A percentile compares a stretch with the other conserved stretches of the same genome.
phyloP scores from a whole-genome alignment of 2,329 filamentous ascomycete species.

The Aspergillus calidoustus region DNA sequence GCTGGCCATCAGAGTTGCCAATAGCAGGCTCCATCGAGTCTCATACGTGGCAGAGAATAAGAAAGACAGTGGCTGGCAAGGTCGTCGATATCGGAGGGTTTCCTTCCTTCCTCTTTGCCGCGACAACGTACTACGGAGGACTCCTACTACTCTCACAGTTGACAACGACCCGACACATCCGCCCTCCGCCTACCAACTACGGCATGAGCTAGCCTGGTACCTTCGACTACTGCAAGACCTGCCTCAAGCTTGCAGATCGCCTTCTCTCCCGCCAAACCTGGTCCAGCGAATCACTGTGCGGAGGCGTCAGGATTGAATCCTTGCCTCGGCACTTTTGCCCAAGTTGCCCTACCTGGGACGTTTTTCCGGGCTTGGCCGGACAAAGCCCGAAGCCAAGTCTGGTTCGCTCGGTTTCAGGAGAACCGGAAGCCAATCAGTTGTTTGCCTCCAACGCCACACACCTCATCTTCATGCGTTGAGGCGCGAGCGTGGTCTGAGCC shows the following conservation, averaged over 20 bases:
- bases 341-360: constrained; percentile 22
- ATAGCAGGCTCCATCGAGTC: constrained; percentile 7
- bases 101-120: neutral
- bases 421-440: constrained; percentile 17
- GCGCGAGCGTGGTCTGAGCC: constrained; percentile 20
- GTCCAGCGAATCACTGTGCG: constrained; percentile 13
- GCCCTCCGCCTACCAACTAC: constrained; percentile 13
- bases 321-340: constrained; percentile 27
- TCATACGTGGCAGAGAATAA: constrained; percentile 16
- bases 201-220: constrained; percentile 11
- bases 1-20: constrained; percentile 8
- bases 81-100: constrained; percentile 13
- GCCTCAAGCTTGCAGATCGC: constrained; percentile 25
- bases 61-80: constrained; percentile 9
- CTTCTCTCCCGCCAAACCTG: constrained; percentile 23
- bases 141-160: no score
- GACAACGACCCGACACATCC: constrained; percentile 2
- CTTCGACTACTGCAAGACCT: constrained; percentile 20
- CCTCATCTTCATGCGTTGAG: constrained; percentile 27
- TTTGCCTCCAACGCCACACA: constrained; percentile 29
- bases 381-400: constrained; percentile 29
- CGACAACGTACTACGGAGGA: no score
- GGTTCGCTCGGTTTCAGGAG: constrained; percentile 11
- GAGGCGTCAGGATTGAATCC: constrained; percentile 9
- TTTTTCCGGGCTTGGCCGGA: constrained; percentile 31